Conservation (phyloP, 306 rosid species). For the Cajanus cajan region DNA sequence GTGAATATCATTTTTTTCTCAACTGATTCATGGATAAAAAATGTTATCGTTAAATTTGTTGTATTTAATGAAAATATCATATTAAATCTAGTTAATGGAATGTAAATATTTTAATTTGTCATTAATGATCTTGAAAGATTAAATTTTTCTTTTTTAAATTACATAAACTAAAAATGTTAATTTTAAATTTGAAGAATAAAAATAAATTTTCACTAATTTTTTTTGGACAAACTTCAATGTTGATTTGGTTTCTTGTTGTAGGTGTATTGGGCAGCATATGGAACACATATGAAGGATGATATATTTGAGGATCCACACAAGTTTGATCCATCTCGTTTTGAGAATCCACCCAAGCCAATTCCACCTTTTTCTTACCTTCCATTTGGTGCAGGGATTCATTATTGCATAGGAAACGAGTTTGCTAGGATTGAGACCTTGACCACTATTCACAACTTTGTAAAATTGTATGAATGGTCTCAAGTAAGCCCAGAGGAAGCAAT, state of each 20-base stretch:
- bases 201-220: too few species aligned
- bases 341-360: conserved; percentile 47
- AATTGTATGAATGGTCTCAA: conserved; percentile 48
- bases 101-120: too few species aligned
- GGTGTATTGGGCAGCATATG: conserved; percentile 50
- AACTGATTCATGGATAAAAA: too few species aligned
- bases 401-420: conserved; percentile 57
- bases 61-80: too few species aligned
- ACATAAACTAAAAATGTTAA: too few species aligned
- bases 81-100: too few species aligned
- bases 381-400: conserved; percentile 50
- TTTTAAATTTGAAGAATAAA: too few species aligned
- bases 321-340: conserved; percentile 53
- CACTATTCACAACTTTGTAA: conserved; percentile 48
- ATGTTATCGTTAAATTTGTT: too few species aligned
- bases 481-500: conserved; percentile 37
- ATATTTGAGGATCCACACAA: conserved; percentile 41
- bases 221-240: conserved; percentile 1
- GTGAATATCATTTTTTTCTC: too few species aligned
- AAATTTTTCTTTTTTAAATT: too few species aligned
- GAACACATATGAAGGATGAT: conserved; percentile 43
- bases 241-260: background rate
- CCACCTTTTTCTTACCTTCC: conserved; percentile 51
- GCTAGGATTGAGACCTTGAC: conserved; percentile 50
- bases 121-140: too few species aligned